Evolutionary conservation across 129 eudicot genomes (phyloP).

Genomic region (Helianthus annuus): DNA sequence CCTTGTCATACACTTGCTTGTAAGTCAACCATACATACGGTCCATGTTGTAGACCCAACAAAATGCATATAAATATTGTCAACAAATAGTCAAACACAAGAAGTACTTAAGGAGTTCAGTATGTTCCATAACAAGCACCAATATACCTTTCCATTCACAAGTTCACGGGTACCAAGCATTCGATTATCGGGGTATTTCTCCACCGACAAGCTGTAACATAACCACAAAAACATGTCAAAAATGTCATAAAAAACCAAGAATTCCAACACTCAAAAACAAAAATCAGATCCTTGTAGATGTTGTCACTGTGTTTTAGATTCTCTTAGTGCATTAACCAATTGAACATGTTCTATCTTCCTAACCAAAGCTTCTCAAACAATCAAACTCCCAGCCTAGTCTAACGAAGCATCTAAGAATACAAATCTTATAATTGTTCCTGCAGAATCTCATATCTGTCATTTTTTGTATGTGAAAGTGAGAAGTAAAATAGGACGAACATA

Average conservation of each 20-base stretch:
- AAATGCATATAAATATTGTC: conserved; percentile 1
- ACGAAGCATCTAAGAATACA: background rate
- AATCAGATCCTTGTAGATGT: background rate
- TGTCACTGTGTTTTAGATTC: background rate
- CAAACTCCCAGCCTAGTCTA: background rate
- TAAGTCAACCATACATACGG: conserved; percentile 82
- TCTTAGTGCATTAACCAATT: background rate
- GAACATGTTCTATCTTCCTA: background rate
- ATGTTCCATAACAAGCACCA: background rate
- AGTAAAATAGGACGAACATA: no score
- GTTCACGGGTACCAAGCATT: conserved; percentile 91
- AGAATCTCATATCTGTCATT: background rate
- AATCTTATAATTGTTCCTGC: background rate
- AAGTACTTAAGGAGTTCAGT: background rate
- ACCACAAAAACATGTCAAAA: conserved; percentile 7
- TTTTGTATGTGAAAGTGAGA: background rate
- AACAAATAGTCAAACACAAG: conserved; percentile 6
- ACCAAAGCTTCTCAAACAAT: background rate
- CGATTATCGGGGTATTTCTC: conserved; percentile 74
- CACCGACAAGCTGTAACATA: conserved; percentile 67
- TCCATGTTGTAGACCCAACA: conserved; percentile 58
- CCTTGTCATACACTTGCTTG: conserved; percentile 80
- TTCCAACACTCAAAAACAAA: background rate
- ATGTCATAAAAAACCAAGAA: background rate
- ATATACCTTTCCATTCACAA: conserved; percentile 83